phyloP scores from a whole-genome alignment of 2,329 filamentous ascomycete species.

The Incumbomyces lentus region DNA sequence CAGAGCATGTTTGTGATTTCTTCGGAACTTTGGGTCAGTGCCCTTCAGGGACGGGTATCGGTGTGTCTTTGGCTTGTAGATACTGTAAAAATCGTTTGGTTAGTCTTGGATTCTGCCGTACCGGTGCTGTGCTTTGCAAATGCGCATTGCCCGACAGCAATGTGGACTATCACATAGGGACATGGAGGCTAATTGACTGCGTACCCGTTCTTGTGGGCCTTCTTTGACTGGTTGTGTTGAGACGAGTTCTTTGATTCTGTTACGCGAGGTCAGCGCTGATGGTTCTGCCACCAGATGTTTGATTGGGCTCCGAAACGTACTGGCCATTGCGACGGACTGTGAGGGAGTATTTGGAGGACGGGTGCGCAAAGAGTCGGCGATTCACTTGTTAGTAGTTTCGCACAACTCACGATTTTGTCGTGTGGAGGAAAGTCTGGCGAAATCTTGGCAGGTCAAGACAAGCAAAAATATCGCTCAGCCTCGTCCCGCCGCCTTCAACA shows the following conservation, averaged over 20 bases:
- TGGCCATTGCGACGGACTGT: conserved; percentile 20
- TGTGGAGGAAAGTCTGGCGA: too few relatives aligned
- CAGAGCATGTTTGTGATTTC: conserved; percentile 99
- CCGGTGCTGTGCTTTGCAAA: too few relatives aligned
- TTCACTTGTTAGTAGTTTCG: too few relatives aligned
- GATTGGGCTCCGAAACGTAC: conserved; percentile 12
- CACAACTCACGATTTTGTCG: too few relatives aligned
- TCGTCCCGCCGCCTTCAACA: too few relatives aligned
- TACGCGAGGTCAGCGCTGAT: conserved; percentile 7
- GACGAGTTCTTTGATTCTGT: conserved; percentile 99
- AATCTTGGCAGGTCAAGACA: too few relatives aligned
- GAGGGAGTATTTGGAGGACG: background rate
- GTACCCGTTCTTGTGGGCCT: conserved; percentile 99
- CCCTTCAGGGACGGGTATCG: conserved; percentile 98
- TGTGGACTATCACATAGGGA: too few relatives aligned
- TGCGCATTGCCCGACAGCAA: too few relatives aligned
- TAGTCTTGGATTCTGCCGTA: background rate
- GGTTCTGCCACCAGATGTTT: background rate
- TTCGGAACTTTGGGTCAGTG: conserved; percentile 98
- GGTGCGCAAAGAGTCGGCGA: too few relatives aligned
- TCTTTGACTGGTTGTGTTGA: conserved; percentile 96
- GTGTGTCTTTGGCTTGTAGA: conserved; percentile 99
- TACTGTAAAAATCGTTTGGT: conserved; percentile 47
- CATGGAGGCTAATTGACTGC: conserved; percentile 27
- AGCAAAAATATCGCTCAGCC: too few relatives aligned